Evolutionary conservation across 78 protist genomes (phyloP), one percentile per base, ranked within the genome.

Genomic region (Chrysochromulina parva): DNA sequence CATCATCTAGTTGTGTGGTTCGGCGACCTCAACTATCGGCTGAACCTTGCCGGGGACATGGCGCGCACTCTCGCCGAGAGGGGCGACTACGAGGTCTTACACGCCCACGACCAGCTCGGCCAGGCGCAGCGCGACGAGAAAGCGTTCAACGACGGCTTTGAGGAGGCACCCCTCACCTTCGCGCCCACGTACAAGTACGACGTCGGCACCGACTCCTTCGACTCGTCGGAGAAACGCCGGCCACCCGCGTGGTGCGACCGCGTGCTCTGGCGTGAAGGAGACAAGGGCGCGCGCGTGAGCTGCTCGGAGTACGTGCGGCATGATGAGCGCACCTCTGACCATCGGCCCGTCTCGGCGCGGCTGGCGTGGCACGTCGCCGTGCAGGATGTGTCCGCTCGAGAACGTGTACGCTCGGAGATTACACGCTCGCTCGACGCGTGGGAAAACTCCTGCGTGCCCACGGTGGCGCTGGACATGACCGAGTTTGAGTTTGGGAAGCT

Each of bases 141-240:
- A 14, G 62, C 24, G 24, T 58, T 58, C 24, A 24, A 1, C 38
- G 73, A 19, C 28, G 60, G 47, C 62, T 78, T 50, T 14, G 17
- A 50, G 17, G 86, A 78, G 60, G 62, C 62, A 19, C 62, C 57
- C 22, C 20, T 78, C 62, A 47, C n/a, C 66, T 88, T 88, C 52
- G 26, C 16, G 11, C 91, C 91, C 3, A 88, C 91, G 26, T 88
- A 88, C 78, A 88, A 88, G 82, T 88, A 73, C 66, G 91, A 88
- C 84, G 2, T 17, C 2, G 57, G 9, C 26, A 14, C 47, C 0
- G 38, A 66, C n/a, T 2, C 3, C 14, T 88, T 57, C 66, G 91
- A 88, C 84, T 28, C 91, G 9, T 76, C 87, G 5, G 81, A 67
- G n/a, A 88, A 88, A 58, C 28, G 66, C 10, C 69, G 91, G 13